Evolutionary conservation across 1,139 yeast genomes (phyloP), one percentile per base, ranked within the genome.

Genomic region (Torulaspora pretoriensis): DNA sequence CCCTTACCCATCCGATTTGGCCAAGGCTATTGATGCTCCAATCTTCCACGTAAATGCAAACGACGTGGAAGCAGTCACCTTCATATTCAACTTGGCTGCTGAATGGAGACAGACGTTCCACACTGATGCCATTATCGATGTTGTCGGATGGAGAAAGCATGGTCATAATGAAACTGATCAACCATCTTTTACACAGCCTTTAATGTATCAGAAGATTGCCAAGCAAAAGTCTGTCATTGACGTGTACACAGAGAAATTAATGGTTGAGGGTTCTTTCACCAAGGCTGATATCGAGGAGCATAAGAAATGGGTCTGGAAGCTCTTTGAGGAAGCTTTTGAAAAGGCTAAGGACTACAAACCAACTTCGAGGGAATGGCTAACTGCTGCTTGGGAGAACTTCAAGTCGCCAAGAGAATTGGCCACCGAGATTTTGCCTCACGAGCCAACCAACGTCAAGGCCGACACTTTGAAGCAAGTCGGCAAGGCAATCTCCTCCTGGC

Each of bases 131-230:
- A 87, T 92, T 60, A 83, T 92, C 62, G 99, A 92, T 70, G 84
- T 94, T 63, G 97, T 92, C 63, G 96, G 98, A 70, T 92, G 94
- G 86, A 82, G 99, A 75, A 90, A 90, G 72, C 81, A 92, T 68
- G 99, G 99, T 69, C 99, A 92, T 77, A 92, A 92, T 69, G 99
- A 92, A 77, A 92, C 97, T 57, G 99, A 92, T 73, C 98, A 92
- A 75, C 98, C 99, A 48, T 75, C 96, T 38, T 92, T 92, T 80
- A 92, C 99, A 37, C 99, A 92, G 72, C 99, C 99, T 42, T 72
- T 89, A 61, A 92, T 92, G 99, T 92, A 92, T 76, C 74, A 87
- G 70, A 79, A 78, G 72, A 86, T 92, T 65, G 89, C 94, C 47
- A 77, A 86, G 67, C 92, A 90, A 81, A 80, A 81, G 68, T 81